Evolutionary conservation across 352 stramenopile species (phyloP).

Genomic region (Globisporangium parvum): DNA sequence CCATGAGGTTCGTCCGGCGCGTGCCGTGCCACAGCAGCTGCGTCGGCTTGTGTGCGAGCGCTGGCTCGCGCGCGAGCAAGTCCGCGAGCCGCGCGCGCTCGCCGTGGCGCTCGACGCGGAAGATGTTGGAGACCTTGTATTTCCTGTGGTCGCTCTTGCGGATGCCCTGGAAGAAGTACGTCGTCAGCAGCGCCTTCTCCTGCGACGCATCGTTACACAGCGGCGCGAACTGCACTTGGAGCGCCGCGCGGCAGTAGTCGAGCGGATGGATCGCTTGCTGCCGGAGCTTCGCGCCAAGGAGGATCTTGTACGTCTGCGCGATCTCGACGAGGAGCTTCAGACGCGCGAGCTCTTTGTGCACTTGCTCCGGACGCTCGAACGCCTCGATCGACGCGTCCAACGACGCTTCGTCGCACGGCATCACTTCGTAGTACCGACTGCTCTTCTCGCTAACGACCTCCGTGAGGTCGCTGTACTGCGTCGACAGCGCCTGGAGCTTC

Average conservation of each 20-base stretch:
- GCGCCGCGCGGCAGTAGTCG: constrained; percentile 74
- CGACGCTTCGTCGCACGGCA: constrained; percentile 64
- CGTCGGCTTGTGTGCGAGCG: constrained; percentile 31
- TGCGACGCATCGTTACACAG: constrained; percentile 11
- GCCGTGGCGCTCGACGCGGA: constrained; percentile 52
- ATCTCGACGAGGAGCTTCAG: constrained; percentile 62
- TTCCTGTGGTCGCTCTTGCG: constrained; percentile 13
- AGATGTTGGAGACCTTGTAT: constrained; percentile 63
- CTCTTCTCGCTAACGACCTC: constrained; percentile 67
- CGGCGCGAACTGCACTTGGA: constrained; percentile 54
- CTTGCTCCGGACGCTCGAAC: constrained; percentile 46
- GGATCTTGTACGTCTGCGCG: constrained; percentile 72
- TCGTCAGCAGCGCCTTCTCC: constrained; percentile 43
- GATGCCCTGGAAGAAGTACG: constrained; percentile 62
- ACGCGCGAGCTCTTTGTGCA: constrained; percentile 64
- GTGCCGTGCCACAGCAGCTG: constrained; percentile 85
- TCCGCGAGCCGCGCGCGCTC: constrained; percentile 45
- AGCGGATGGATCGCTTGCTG: constrained; percentile 40
- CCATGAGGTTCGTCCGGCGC: constrained; percentile 77
- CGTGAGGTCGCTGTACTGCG: constrained; percentile 39
- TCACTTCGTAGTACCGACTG: constrained; percentile 76
- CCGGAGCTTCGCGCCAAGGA: constrained; percentile 49
- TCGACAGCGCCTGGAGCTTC: constrained; percentile 38
- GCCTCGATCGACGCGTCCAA: constrained; percentile 50
- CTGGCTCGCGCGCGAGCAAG: constrained; percentile 30